Evolutionary conservation across 345 rosid genomes (phyloP).

Genomic region (Lenwebbia sp.): DNA sequence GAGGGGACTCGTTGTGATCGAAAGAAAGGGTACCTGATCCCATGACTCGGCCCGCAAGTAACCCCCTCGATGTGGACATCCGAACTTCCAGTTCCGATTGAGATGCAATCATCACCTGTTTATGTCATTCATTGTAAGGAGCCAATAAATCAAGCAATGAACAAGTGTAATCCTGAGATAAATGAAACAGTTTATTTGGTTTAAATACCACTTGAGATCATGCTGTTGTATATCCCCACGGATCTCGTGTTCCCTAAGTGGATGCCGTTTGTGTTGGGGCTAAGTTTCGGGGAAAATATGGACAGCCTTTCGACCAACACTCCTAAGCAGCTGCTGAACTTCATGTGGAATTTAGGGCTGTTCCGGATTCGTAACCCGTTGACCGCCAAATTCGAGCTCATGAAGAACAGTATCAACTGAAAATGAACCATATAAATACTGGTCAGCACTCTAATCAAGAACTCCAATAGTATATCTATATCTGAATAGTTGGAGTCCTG

Average conservation of each 20-base stretch:
- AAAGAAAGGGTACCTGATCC: conserved; percentile 49
- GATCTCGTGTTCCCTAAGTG: conserved; percentile 70
- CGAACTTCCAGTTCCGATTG: conserved; percentile 68
- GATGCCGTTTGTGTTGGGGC: conserved; percentile 94
- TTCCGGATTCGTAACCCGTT: conserved; percentile 63
- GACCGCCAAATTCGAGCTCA: conserved; percentile 75
- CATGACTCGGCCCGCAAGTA: conserved; percentile 87
- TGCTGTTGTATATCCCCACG: conserved; percentile 69
- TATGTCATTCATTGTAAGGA: background rate
- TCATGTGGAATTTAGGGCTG: conserved; percentile 92
- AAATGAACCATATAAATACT: background rate
- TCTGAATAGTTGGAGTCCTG: background rate
- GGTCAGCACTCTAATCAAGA: background rate
- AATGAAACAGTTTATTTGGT: background rate
- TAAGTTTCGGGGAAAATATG: conserved; percentile 76
- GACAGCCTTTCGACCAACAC: conserved; percentile 52
- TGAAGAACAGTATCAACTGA: conserved; percentile 85
- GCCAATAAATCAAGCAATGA: background rate
- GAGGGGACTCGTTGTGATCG: background rate
- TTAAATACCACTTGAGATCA: conserved; percentile 64
- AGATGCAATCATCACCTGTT: conserved; percentile 79
- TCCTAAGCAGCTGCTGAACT: conserved; percentile 82
- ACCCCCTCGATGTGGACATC: conserved; percentile 58
- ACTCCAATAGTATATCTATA: background rate
- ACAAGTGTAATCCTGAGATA: background rate